These are phyloP conservation scores for Plasmodium reichenowi DNA, from an alignment of 169 alveolate genomes.

Conservation along the genomic window DNA sequence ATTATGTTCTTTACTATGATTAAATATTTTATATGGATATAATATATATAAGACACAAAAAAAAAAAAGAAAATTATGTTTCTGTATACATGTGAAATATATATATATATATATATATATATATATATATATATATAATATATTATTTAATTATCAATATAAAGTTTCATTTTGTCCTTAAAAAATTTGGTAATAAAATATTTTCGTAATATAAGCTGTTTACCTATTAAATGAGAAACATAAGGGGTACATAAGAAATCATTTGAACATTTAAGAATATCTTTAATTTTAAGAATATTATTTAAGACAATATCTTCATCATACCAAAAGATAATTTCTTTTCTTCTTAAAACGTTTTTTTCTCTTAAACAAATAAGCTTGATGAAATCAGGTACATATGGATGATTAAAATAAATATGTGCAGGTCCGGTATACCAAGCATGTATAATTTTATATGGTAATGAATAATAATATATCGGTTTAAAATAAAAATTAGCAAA, in stretches of 20 bases:
- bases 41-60: conserved; percentile 4
- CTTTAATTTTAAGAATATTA: conserved; percentile 40
- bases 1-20: neutral
- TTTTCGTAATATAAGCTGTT: conserved; percentile 50
- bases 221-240: conserved; percentile 73
- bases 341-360: conserved; percentile 53
- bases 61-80: conserved; percentile 9
- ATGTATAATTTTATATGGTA: conserved; percentile 74
- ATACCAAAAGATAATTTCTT: conserved; percentile 65
- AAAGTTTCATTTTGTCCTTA: conserved; percentile 1
- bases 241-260: conserved; percentile 71
- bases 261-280: conserved; percentile 59
- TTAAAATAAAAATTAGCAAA: conserved; percentile 48
- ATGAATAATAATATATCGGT: conserved; percentile 64
- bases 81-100: conserved; percentile 10
- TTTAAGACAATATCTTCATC: conserved; percentile 50
- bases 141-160: neutral
- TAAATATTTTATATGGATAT: conserved; percentile 1
- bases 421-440: conserved; percentile 76
- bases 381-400: conserved; percentile 62
- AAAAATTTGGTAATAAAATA: conserved; percentile 19
- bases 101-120: conserved; percentile 9
- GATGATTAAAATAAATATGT: conserved; percentile 61
- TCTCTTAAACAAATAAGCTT: conserved; percentile 72
- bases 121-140: conserved; percentile 13